Conservation (phyloP, 768 basidiomycete species). For the Kwoniella heveanensis region DNA sequence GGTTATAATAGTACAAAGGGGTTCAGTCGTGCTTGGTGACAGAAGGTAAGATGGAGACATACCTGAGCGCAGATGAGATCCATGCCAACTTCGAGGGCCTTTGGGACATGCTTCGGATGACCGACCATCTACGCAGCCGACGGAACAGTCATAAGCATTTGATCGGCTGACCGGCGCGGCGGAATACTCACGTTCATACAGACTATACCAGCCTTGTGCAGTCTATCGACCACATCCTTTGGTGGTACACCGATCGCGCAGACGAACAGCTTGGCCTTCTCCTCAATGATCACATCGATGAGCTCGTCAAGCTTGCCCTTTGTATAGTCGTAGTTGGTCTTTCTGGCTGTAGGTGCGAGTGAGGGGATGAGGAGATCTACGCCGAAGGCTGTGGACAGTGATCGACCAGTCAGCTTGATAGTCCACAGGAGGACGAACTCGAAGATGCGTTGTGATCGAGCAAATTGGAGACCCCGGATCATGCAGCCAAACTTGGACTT, state of each 20-base stretch:
- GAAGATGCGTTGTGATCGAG: too few species aligned
- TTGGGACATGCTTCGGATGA: slow-evolving; percentile 70
- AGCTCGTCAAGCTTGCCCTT: slow-evolving; percentile 80
- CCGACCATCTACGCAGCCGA: slow-evolving; percentile 62
- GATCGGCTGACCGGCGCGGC: not conserved
- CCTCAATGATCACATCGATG: slow-evolving; percentile 87
- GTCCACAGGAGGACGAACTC: not conserved
- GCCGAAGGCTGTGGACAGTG: slow-evolving; percentile 70
- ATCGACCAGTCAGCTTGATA: not conserved
- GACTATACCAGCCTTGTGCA: slow-evolving; percentile 81
- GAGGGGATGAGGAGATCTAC: slow-evolving; percentile 88
- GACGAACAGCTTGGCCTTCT: slow-evolving; percentile 84
- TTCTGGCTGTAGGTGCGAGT: slow-evolving; percentile 81
- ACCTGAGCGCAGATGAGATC: slow-evolving; percentile 85
- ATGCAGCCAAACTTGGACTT: too few species aligned
- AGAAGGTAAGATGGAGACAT: too few species aligned
- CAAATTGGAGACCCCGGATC: too few species aligned
- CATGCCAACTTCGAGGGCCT: slow-evolving; percentile 70
- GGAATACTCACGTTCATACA: slow-evolving; percentile 75
- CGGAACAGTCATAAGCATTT: not conserved
- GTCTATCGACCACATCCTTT: slow-evolving; percentile 71
- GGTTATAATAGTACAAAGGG: not conserved
- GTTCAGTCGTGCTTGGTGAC: too few species aligned
- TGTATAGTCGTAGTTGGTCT: slow-evolving; percentile 85
- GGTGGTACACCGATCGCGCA: slow-evolving; percentile 82